These are phyloP conservation scores for Tolypocladium guangdongense DNA, from an alignment of 2,329 filamentous ascomycete species.

Conservation along the genomic window DNA sequence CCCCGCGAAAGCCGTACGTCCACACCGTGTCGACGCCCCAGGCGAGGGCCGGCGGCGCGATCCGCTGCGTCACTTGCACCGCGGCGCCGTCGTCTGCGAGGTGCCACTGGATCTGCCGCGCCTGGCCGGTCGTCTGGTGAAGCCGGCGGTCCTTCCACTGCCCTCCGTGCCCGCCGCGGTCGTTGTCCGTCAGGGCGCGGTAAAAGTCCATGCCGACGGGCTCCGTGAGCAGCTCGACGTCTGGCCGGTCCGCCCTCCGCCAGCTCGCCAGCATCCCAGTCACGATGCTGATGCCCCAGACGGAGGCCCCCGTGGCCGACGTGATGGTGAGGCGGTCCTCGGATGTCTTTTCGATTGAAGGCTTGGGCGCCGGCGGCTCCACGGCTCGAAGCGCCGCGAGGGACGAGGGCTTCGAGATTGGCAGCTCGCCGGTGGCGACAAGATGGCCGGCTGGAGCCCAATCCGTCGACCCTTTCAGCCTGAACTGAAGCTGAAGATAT, in stretches of 20 bases:
- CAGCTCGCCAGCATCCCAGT: constrained; percentile 32
- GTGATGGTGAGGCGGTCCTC: constrained; percentile 19
- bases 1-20: constrained; percentile 43
- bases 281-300: constrained; percentile 33
- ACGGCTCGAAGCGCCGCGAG: constrained; percentile 11
- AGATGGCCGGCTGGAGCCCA: constrained; percentile 44
- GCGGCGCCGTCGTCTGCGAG: constrained; percentile 17
- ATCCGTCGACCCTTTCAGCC: constrained; percentile 26
- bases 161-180: constrained; percentile 42
- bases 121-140: constrained; percentile 33
- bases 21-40: constrained; percentile 44
- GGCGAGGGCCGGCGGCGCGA: constrained; percentile 52
- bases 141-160: constrained; percentile 43
- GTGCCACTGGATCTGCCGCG: constrained; percentile 23
- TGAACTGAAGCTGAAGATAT: constrained; percentile 39
- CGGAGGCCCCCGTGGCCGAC: constrained; percentile 21
- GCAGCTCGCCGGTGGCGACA: constrained; percentile 38
- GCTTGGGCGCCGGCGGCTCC: constrained; percentile 8
- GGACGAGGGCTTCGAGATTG: constrained; percentile 22
- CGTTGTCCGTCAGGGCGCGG: constrained; percentile 57
- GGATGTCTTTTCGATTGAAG: constrained; percentile 10
- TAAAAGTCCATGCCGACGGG: constrained; percentile 44
- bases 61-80: constrained; percentile 37
- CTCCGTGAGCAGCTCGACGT: constrained; percentile 30
- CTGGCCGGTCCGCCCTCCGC: constrained; percentile 17